Evolutionary conservation across 2,329 filamentous ascomycete genomes (phyloP), one percentile per base, ranked within the genome.

Genomic region (Hypoxylon sp.): DNA sequence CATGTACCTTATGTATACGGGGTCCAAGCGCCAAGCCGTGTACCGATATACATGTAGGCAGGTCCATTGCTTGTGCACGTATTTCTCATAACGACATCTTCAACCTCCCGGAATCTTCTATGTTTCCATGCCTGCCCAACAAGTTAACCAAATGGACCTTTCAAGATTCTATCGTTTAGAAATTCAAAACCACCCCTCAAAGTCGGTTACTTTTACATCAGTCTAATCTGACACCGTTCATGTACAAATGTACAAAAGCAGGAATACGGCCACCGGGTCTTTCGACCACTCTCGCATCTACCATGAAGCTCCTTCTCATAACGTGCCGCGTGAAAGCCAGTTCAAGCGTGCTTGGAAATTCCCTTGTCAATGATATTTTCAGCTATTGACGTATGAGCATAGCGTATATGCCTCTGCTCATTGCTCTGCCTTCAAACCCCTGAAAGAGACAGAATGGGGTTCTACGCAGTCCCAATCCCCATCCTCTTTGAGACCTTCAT

Each of bases 401-500:
- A 59, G 12, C n/a, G 40, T 48, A 42, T 14, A 55, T 60, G 24
- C 32, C 46, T 59, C 46, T 49, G 58, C 61, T 56, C 18, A 44
- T 48, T 57, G n/a, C 36, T 51, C 36, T 22, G 24, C 26, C 46
- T 38, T 59, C n/a, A 45, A 26, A 65, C 26, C 48, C 44, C 38
- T 66, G 61, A 73, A 73, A 71, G 70, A 70, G 58, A 54, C 53
- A 55, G 44, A 24, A 50, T 62, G 40, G 16, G 18, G 52, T 59
- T 52, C 46, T 48, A 57, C 32, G 54, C 24, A 33, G 36, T 66
- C 36, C 38, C 60, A 46, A 12, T 46, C 28, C 49, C 30, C 26
- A 55, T 40, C 65, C 52, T 64, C 71, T 72, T 73, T 73, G 50
- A 66, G 50, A 53, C 45, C 63, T 53, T 59, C 7, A 54, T 53